Evolutionary conservation across 2,329 filamentous ascomycete species (phyloP), one percentile per base, ranked within the genome.

Genomic region (Hypoxylon sp.): DNA sequence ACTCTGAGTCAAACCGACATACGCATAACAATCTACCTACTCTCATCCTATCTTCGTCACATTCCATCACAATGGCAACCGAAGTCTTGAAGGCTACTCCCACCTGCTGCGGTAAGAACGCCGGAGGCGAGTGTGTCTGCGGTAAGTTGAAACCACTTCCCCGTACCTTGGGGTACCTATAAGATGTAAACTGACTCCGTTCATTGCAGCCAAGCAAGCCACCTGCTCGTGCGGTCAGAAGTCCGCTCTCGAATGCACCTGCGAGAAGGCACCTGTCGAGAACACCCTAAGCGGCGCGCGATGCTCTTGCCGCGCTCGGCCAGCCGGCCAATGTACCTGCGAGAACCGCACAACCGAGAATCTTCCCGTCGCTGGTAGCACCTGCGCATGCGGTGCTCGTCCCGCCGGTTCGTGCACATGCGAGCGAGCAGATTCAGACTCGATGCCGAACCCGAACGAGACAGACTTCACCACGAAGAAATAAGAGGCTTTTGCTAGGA

Each of bases 151-250:
- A 60, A 42, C 3, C 6, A 2, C 26, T 29, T 13, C 6, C 5
- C 17, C 11, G 37, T 26, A 10, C 19, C 31, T 10, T 39, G 31
- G 1, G 2, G 5, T 29, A 44, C 26, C 19, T 22, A 22, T 55
- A 64, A 48, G 69, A 42, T 31, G 33, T 22, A 47, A n/a, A 52
- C 39, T 64, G 19, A 66, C 50, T 19, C 35, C 19, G 26, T 26
- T 58, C 22, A 19, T 48, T 13, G 73, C 77, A 88, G 89, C 88
- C 74, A 81, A 88, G 75, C 85, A 91, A 81, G 89, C 89, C 8
- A 91, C 85, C 67, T 97, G 94, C 88, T 97, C 93, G 14, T 98
- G 95, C 80, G 95, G 95, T 78, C 90, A 97, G 85, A 88, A 96
- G 79, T 88, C 90, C 3, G 95, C 95, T 54, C 89, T 97, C 53